phyloP scores from a whole-genome alignment of 2,329 filamentous ascomycete genomes.

The Pseudogymnoascus sp. region DNA sequence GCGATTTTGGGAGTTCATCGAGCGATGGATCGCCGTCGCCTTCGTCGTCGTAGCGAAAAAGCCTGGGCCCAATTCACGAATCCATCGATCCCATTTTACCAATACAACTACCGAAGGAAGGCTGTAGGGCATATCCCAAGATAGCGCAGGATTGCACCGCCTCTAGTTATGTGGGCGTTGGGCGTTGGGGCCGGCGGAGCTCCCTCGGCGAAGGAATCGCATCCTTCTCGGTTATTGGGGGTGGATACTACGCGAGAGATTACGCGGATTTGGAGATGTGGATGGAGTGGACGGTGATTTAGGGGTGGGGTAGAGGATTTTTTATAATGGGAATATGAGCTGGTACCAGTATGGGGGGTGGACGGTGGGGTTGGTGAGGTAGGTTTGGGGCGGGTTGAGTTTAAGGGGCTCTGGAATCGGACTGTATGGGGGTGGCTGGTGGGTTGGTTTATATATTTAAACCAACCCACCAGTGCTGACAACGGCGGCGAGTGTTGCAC shows the following conservation, averaged over 20 bases:
- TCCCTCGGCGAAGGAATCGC: background rate
- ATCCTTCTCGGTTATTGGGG: background rate
- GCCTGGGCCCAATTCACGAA: no score
- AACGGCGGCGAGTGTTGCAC: background rate
- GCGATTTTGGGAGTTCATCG: no score
- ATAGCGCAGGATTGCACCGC: background rate
- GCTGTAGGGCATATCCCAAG: background rate
- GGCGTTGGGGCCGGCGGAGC: background rate
- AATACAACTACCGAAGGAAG: background rate
- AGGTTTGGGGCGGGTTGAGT: background rate
- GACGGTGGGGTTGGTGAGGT: background rate
- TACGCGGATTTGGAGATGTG: background rate
- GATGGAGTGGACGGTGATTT: background rate
- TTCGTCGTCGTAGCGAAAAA: no score
- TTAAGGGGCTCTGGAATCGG: no score
- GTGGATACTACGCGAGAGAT: background rate
- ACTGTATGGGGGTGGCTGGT: no score
- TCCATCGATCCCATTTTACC: background rate
- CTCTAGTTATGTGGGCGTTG: background rate
- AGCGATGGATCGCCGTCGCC: no score
- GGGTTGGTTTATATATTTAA: no score
- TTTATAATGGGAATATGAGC: background rate
- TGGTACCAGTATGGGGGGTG: no score
- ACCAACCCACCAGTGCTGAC: no score
- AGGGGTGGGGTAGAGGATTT: no score